Percentiles rank a stretch among this genome's conserved stretches.
Conservation (phyloP, 2,329 filamentous ascomycete genomes). For the Xylariaceae sp. region DNA sequence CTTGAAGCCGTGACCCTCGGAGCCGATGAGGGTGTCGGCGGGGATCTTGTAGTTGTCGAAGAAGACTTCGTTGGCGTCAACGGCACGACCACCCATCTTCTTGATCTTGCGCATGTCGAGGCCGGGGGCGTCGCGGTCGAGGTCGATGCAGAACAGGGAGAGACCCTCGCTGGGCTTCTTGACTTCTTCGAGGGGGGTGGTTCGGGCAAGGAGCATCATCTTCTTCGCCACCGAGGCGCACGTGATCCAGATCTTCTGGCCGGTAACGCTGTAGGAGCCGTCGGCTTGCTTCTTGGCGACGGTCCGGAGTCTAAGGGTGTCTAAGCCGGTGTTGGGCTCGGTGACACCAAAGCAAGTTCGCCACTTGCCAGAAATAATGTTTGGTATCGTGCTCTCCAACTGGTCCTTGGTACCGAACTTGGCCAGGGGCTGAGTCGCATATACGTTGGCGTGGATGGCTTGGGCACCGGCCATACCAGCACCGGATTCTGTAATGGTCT, state of each 20-base stretch:
- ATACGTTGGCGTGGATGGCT: constrained; percentile 61
- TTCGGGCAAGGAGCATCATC: constrained; percentile 79
- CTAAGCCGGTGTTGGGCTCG: constrained; percentile 75
- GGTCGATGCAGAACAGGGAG: constrained; percentile 74
- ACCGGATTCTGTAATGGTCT: constrained; percentile 71
- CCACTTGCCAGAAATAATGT: constrained; percentile 66
- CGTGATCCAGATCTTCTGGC: constrained; percentile 88
- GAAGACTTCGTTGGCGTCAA: constrained; percentile 84
- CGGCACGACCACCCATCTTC: constrained; percentile 79
- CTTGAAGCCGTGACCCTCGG: constrained; percentile 72
- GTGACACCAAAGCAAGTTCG: constrained; percentile 78
- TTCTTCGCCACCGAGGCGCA: constrained; percentile 76
- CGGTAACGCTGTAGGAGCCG: constrained; percentile 61
- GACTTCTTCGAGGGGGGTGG: constrained; percentile 62
- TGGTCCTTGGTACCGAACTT: constrained; percentile 66
- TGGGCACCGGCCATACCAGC: constrained; percentile 71
- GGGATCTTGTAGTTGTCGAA: constrained; percentile 73
- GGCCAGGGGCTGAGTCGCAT: constrained; percentile 69
- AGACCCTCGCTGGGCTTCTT: constrained; percentile 68
- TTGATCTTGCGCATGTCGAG: constrained; percentile 67
- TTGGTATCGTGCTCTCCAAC: constrained; percentile 57
- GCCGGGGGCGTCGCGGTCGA: constrained; percentile 55
- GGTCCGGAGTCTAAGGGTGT: constrained; percentile 68
- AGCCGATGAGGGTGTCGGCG: constrained; percentile 59
- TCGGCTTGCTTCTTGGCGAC: constrained; percentile 49